phyloP scores from a whole-genome alignment of 1,139 yeast genomes.

The Diutina siamensis region DNA sequence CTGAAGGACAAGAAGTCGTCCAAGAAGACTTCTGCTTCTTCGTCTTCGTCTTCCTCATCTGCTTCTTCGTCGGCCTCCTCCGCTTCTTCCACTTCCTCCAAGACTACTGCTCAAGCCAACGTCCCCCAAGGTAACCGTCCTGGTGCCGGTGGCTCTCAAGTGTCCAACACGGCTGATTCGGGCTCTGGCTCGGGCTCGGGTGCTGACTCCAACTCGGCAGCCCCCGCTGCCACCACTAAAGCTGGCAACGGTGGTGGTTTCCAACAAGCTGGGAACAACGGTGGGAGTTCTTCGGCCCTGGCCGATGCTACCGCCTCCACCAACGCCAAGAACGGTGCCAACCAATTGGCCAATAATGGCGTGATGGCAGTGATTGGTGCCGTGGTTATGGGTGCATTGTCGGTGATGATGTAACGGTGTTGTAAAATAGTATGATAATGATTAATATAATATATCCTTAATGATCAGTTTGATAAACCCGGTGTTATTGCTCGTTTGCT shows the following conservation, averaged over 20 bases:
- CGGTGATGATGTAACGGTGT: not conserved
- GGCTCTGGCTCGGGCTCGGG: not conserved
- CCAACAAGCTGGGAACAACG: not conserved
- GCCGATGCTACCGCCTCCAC: not conserved
- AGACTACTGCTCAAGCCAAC: constrained; percentile 1
- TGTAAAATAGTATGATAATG: not conserved
- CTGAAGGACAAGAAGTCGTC: not conserved
- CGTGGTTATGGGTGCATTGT: constrained; percentile 1
- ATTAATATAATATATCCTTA: constrained; percentile 3
- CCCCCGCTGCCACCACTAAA: not conserved
- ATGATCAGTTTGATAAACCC: constrained; percentile 12
- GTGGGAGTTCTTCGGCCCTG: not conserved
- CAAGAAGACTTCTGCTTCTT: not conserved
- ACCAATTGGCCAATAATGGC: not conserved
- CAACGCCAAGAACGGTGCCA: not conserved
- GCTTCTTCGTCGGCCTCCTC: not conserved
- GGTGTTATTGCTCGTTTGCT: no score
- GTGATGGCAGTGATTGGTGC: constrained; percentile 2
- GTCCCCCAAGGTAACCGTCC: constrained; percentile 5
- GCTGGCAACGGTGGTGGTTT: not conserved
- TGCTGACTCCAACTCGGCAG: not conserved
- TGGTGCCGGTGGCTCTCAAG: not conserved
- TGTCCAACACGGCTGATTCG: not conserved
- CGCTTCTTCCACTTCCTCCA: not conserved
- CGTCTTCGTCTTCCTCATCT: not conserved